Percentiles rank a stretch among this genome's conserved stretches.
Evolutionary conservation across 176 grass and related monocot genomes (phyloP).

Genomic region (Bonia amplexicaulis): DNA sequence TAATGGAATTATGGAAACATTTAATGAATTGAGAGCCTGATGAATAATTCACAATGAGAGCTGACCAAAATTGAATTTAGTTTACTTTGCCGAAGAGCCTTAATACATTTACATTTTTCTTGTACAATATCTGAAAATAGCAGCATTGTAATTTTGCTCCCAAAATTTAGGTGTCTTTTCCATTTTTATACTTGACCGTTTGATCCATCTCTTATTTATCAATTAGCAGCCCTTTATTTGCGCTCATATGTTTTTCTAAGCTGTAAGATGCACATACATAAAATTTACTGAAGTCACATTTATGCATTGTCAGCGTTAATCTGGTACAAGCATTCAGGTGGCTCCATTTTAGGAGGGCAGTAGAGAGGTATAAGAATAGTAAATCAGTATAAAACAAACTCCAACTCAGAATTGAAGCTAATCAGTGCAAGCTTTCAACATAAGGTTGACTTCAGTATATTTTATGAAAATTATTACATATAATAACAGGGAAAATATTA

Average conservation of each 20-base stretch:
- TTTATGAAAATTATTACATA: not conserved
- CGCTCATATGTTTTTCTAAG: not conserved
- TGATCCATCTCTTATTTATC: slow-evolving; percentile 17
- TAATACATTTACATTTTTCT: not conserved
- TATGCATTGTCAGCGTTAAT: not conserved
- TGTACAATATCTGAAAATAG: not conserved
- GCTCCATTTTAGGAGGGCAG: not conserved
- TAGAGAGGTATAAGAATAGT: not conserved
- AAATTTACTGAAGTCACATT: not conserved
- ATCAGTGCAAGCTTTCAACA: not conserved
- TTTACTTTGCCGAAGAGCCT: slow-evolving; percentile 12
- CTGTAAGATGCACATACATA: not conserved
- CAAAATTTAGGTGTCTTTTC: not conserved
- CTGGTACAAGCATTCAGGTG: not conserved
- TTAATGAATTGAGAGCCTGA: not conserved
- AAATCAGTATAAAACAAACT: not conserved
- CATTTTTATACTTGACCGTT: not conserved
- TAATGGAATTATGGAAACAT: slow-evolving; percentile 5
- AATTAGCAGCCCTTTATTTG: not conserved
- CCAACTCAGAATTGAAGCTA: not conserved
- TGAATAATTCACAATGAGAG: not conserved
- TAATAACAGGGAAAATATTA: not conserved
- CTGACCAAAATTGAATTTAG: not conserved
- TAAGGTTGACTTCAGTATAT: not conserved
- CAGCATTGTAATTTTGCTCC: not conserved